Evolutionary conservation across 2,329 filamentous ascomycete genomes (phyloP).

Genomic region (Ramularia collo-cygni): DNA sequence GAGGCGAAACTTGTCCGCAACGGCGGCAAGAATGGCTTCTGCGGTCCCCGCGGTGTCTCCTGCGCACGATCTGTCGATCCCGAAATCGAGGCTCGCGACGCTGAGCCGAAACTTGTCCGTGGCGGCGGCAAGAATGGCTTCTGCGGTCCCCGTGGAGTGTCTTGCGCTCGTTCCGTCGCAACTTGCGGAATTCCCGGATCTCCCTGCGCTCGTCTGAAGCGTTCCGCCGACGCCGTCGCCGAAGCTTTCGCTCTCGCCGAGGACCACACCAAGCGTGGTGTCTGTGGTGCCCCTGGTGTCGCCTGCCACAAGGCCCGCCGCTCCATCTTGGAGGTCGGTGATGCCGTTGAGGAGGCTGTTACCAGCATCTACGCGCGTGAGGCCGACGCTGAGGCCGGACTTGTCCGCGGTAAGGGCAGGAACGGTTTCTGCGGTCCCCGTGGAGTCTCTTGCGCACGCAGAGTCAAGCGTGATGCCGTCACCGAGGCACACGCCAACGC

Average conservation of each 20-base stretch:
- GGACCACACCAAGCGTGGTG: slow-evolving; percentile 10
- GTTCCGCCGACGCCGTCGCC: slow-evolving; percentile 35
- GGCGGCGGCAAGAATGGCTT: slow-evolving; percentile 7
- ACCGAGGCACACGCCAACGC: not conserved
- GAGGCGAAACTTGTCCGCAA: slow-evolving; percentile 1
- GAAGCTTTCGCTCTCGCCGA: slow-evolving; percentile 25
- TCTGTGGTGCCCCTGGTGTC: slow-evolving; percentile 36
- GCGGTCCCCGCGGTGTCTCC: slow-evolving; percentile 32
- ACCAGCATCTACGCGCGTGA: slow-evolving; percentile 11
- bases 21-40: slow-evolving; percentile 19
- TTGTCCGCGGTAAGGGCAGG: slow-evolving; percentile 41
- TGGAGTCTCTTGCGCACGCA: too few relatives aligned
- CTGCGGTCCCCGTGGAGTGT: slow-evolving; percentile 34
- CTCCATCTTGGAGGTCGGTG: slow-evolving; percentile 34
- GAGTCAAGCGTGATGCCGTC: not conserved
- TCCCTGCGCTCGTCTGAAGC: slow-evolving; percentile 30
- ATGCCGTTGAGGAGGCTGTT: slow-evolving; percentile 14
- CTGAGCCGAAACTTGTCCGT: slow-evolving; percentile 2
- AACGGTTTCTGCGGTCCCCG: too few relatives aligned
- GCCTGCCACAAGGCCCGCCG: slow-evolving; percentile 42
- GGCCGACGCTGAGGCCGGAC: slow-evolving; percentile 23
- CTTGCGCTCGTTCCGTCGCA: slow-evolving; percentile 5
- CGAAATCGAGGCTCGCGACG: slow-evolving; percentile 20
- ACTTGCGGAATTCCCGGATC: slow-evolving; percentile 14
- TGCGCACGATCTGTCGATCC: slow-evolving; percentile 30